These are phyloP conservation scores for Leccinellum luteum DNA, from an alignment of 768 basidiomycete species.

Conservation along the genomic window DNA sequence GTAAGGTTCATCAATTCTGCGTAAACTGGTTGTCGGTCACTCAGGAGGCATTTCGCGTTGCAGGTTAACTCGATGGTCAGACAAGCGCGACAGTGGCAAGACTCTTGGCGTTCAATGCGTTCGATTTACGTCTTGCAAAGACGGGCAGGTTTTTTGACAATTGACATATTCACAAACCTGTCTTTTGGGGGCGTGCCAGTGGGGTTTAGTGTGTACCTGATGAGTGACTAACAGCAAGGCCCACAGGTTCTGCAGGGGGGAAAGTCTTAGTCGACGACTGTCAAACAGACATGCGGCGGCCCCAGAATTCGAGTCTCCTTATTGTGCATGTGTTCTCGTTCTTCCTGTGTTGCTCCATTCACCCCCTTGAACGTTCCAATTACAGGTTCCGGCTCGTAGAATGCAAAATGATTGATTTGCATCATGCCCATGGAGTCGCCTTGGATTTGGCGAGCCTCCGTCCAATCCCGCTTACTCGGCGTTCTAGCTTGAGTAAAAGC, in stretches of 20 bases:
- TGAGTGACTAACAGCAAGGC: slow-evolving; percentile 6
- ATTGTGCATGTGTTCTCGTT: slow-evolving; percentile 2
- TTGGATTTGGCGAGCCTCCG: slow-evolving; percentile 1
- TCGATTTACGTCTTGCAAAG: slow-evolving; percentile 22
- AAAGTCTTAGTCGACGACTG: background rate
- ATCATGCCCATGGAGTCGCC: background rate
- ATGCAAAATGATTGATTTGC: background rate
- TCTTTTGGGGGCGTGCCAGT: slow-evolving; percentile 1
- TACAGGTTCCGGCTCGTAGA: background rate
- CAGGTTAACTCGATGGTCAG: background rate
- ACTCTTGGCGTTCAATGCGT: slow-evolving; percentile 11
- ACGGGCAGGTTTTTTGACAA: slow-evolving; percentile 2
- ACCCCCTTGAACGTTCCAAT: slow-evolving; percentile 26
- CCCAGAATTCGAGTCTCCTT: slow-evolving; percentile 18
- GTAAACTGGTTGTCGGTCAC: slow-evolving; percentile 10
- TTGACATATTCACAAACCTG: slow-evolving; percentile 9
- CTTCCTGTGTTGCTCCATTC: slow-evolving; percentile 3
- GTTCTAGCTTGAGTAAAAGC: background rate
- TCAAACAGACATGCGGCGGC: slow-evolving; percentile 22
- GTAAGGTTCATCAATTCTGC: background rate
- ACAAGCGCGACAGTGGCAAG: slow-evolving; percentile 1
- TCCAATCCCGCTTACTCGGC: slow-evolving; percentile 1
- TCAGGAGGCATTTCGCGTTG: slow-evolving; percentile 1
- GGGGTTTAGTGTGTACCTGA: background rate
- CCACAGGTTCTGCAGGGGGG: background rate